Evolutionary conservation across 1,284 basidiomycete species (phyloP).

Genomic region (Sutorius eximius): DNA sequence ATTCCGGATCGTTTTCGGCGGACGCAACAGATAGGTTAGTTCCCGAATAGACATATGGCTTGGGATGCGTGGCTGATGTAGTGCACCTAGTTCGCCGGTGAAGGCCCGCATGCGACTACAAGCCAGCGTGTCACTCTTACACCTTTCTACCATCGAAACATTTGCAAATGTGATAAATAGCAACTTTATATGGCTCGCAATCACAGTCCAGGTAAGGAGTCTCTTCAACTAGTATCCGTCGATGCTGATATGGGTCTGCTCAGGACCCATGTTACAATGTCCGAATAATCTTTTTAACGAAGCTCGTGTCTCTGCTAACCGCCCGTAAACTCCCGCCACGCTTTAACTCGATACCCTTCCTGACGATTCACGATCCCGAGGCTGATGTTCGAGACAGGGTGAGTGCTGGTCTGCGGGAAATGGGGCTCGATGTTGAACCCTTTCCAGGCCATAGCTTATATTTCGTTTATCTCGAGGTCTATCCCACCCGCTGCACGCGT

Average conservation of each 20-base stretch:
- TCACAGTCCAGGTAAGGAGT: slow-evolving; percentile 69
- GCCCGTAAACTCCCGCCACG: slow-evolving; percentile 63
- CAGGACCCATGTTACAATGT: slow-evolving; percentile 90
- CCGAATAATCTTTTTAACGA: slow-evolving; percentile 75
- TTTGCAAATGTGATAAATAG: slow-evolving; percentile 63
- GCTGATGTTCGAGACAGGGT: slow-evolving; percentile 68
- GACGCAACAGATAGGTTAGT: slow-evolving; percentile 64
- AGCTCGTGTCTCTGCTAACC: slow-evolving; percentile 66
- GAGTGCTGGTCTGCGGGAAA: slow-evolving; percentile 13
- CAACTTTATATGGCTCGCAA: slow-evolving; percentile 71
- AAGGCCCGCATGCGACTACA: slow-evolving; percentile 77
- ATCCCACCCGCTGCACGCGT: slow-evolving; percentile 59
- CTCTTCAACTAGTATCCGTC: neutral
- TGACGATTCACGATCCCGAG: slow-evolving; percentile 92
- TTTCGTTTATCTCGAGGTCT: slow-evolving; percentile 47
- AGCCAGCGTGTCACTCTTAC: slow-evolving; percentile 79
- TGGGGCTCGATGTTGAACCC: neutral
- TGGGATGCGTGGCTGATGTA: slow-evolving; percentile 9
- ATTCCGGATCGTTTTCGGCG: slow-evolving; percentile 63
- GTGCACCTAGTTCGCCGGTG: slow-evolving; percentile 48
- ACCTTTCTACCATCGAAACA: slow-evolving; percentile 65
- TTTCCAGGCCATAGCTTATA: slow-evolving; percentile 58
- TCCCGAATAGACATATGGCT: neutral
- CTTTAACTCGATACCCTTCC: slow-evolving; percentile 84
- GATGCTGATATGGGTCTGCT: neutral